Evolutionary conservation across 169 alveolate species (phyloP), one percentile per base, ranked within the genome.

Genomic region (Cryptosporidium viatorum): DNA sequence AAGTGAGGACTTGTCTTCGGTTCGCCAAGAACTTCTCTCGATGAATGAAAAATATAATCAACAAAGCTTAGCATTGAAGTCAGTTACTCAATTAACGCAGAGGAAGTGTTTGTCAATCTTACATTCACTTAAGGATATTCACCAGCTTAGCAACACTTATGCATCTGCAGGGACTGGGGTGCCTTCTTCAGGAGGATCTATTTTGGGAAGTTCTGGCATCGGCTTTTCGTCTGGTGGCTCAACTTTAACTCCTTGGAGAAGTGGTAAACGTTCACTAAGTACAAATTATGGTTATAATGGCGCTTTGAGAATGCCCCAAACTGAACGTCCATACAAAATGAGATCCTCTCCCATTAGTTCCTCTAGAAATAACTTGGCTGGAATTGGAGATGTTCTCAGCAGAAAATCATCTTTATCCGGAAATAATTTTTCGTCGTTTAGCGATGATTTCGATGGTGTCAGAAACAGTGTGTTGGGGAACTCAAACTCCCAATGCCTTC

Each of bases 321-420:
- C 89, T 37, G 89, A 80, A 43, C 74, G 89, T 6, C 89, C 89
- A 43, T 65, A 80, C 65, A 80, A 80, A 43, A 80, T 80, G 89
- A 80, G 75, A 26, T 59, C 71, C 65, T 80, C 89, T 80, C 89
- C 89, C n/a, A 43, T 80, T 31, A 62, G 48, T 39, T 71, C 85
- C 21, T 59, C 75, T 4, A 37, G 75, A 48, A 67, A 31, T 60
- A 65, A 41, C 18, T 65, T 12, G 10, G 21, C 7, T n/a, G 71
- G 50, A 33, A 29, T 31, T 65, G 89, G 86, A 26, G 33, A 55
- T 39, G 69, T 16, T 9, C 33, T 21, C 3, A 43, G 58, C 23
- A 70, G 48, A 14, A 73, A 70, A 26, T 33, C 71, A 4, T 50
- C 86, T 37, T 50, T 50, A 18, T 71, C 60, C 3, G 86, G 86